These are phyloP conservation scores for Hypoxylon sp. DNA, from an alignment of 2,329 filamentous ascomycete genomes.

Conservation along the genomic window DNA sequence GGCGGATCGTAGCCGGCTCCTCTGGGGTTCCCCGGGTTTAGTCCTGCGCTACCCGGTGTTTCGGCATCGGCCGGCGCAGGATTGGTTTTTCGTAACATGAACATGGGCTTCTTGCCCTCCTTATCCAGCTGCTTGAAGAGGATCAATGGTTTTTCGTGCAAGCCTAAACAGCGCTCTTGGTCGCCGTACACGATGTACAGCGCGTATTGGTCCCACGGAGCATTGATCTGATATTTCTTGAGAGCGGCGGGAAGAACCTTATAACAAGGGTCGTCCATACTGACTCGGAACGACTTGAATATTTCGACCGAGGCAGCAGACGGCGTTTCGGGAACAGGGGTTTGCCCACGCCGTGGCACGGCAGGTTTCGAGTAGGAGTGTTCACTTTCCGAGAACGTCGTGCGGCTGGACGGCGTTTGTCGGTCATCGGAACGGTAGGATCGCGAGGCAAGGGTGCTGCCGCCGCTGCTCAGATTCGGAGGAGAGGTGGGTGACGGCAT, in stretches of 20 bases:
- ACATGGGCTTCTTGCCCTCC: conserved; percentile 98
- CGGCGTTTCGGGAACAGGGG: conserved; percentile 69
- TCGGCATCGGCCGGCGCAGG: conserved; percentile 60
- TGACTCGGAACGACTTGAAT: conserved; percentile 98
- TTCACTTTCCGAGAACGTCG: conserved; percentile 63
- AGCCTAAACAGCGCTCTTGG: conserved; percentile 88
- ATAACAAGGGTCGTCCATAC: conserved; percentile 97
- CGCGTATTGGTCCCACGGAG: conserved; percentile 96
- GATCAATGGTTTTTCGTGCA: conserved; percentile 93
- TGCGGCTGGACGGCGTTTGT: conserved; percentile 61
- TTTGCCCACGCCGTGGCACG: conserved; percentile 66
- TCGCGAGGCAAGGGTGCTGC: conserved; percentile 64
- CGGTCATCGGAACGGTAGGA: conserved; percentile 66
- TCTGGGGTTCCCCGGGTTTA: conserved; percentile 53
- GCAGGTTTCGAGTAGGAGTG: conserved; percentile 51
- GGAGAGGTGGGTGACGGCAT: conserved; percentile 75
- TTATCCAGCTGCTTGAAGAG: conserved; percentile 97
- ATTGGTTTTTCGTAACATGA: conserved; percentile 84
- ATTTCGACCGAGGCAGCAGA: conserved; percentile 80
- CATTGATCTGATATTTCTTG: conserved; percentile 98
- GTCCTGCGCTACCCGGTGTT: conserved; percentile 62
- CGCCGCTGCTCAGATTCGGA: conserved; percentile 59
- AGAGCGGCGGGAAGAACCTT: conserved; percentile 95
- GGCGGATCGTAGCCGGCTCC: conserved; percentile 64
- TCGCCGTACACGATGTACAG: conserved; percentile 99